Base-by-base conservation (phyloP, 2,329 filamentous ascomycete genomes). In the Xylaria sp. region DNA sequence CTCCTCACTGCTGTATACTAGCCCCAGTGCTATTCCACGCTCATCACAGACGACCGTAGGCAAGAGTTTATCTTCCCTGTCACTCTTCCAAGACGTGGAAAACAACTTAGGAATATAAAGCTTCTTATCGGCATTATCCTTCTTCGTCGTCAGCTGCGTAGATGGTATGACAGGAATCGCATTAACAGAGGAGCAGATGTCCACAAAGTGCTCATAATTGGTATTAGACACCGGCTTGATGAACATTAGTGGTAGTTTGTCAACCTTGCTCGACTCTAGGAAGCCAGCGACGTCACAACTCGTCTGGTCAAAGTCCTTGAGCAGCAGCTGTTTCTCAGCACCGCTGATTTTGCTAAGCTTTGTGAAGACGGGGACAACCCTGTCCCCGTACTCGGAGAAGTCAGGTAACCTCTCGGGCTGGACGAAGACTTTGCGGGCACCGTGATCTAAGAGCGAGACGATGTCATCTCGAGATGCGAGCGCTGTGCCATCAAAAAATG, bases 1-100 rank as follows among this genome's bases (percentile, higher is more conserved):
- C 76, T 96, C 91, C 65, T 90, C 87, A 73, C 91, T 97, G 77
- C 93, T 97, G 82, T 97, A 99, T 17, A 97, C 95, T 66, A 99
- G 79, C 0, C 95, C 95, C 13, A 99, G 81, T 8, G 92, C 91
- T 19, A 90, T 82, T 1, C 93, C 93, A 49, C 90, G 83, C 80
- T 97, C 92, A 73, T 99, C 92, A 1, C 91, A 93, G 7, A 99
- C 95, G 3, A 97, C 85, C 0, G 95, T 99, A 1, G 95, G 90
- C 68, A 96, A 87, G 8, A 99, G 83, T 8, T 90, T 90, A 73
- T 97, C 96, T 3, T 87, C 77, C 65, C 93, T 85, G 76, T 99
- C 95, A 38, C 91, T 92, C 65, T 85, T 89, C 77, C 93, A 93
- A 66, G 88, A 87, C 2, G 86, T 83, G 52, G 92, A 85, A 63